Conservation (phyloP, 2,329 filamentous ascomycete genomes). For the Mollisiaceae sp. region DNA sequence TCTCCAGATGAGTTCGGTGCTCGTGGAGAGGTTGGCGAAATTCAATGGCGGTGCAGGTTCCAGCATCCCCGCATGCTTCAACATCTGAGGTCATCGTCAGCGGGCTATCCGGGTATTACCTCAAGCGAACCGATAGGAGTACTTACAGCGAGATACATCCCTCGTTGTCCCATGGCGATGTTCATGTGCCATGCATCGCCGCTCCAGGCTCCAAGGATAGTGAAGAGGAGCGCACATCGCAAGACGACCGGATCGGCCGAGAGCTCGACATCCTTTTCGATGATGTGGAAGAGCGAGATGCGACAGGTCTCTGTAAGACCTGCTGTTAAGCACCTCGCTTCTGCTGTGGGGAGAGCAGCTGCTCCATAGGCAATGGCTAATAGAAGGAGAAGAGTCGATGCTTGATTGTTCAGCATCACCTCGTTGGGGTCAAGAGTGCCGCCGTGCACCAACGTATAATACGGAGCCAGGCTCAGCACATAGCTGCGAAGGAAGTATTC, state of each 20-base stretch:
- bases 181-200: slow-evolving; percentile 82
- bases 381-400: slow-evolving; percentile 68
- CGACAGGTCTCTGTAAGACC: slow-evolving; percentile 74
- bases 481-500: slow-evolving; percentile 72
- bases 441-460: slow-evolving; percentile 66
- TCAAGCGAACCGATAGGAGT: background rate
- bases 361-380: slow-evolving; percentile 77
- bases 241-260: slow-evolving; percentile 68
- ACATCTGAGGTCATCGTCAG: slow-evolving; percentile 54
- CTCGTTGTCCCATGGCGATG: slow-evolving; percentile 74
- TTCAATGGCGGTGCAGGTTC: slow-evolving; percentile 55
- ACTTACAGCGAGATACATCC: slow-evolving; percentile 71
- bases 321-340: slow-evolving; percentile 68
- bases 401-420: slow-evolving; percentile 68
- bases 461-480: slow-evolving; percentile 68
- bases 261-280: slow-evolving; percentile 73
- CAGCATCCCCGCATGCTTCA: slow-evolving; percentile 71
- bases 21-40: slow-evolving; percentile 48
- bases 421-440: slow-evolving; percentile 69
- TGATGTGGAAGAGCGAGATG: slow-evolving; percentile 73
- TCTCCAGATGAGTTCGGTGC: slow-evolving; percentile 60
- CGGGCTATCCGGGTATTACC: background rate
- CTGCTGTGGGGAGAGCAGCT: slow-evolving; percentile 66
- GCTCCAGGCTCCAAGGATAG: slow-evolving; percentile 72
- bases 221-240: slow-evolving; percentile 70